Base-by-base conservation (phyloP, 345 rosid genomes). In the Syzygium jambos region DNA sequence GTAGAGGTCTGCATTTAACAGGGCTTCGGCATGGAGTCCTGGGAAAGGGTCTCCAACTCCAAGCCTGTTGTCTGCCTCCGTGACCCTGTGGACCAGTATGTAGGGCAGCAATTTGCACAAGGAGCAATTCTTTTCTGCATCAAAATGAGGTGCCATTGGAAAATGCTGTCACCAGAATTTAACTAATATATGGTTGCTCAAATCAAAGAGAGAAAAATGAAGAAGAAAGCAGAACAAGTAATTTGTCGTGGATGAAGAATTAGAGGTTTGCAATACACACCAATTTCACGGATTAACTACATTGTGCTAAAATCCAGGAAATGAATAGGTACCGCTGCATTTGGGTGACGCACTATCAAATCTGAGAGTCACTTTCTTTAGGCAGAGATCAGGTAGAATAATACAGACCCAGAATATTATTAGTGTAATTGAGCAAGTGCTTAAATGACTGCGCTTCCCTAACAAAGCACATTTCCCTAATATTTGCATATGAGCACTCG, bases 11-110 rank as follows among this genome's bases (percentile, higher is more conserved):
- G 93, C 90, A 68, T 90, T 85, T 38, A 89, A 56, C 86, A 89
- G 52, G 87, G 89, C 57, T 30, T 88, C 90, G 78, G 91, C 54
- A 11, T 21, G 90, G 34, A 88, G 9, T 38, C 94, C 94, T 7
- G 92, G 93, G 52, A 92, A 93, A 53, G 54, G 25, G 38, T 73
- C 68, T 22, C 95, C 96, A 7, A 93, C 34, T 25, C 95, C 95
- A 49, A 95, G 94, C 85, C 89, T 93, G 93, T 95, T 96, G 89
- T 94, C 96, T 11, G 85, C 86, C 23, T 92, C 93, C n/a, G 96
- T 91, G 57, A 96, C 96, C 89, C 92, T 95, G 87, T 95, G 98
- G 16, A 54, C 86, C 86, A 96, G 89, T 41, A 88, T 46, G 34
- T 61, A 85, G 89, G 87, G 59, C 52, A 86, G 85, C 59, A 56